phyloP scores from a whole-genome alignment of 768 basidiomycete genomes.

The Trametes villosa region DNA sequence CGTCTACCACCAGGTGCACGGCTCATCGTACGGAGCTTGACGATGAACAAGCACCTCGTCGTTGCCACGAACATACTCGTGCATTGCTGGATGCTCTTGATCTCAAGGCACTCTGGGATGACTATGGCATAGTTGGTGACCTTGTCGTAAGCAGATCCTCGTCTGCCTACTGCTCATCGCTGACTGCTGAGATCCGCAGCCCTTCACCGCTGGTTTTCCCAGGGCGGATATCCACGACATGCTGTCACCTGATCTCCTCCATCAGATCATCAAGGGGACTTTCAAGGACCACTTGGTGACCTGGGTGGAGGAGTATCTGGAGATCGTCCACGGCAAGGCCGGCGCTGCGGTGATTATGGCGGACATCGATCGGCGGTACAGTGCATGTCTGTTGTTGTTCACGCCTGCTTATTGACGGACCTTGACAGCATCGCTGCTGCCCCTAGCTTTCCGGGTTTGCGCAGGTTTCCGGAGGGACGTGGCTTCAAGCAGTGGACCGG shows the following conservation, averaged over 20 bases:
- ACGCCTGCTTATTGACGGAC: background rate
- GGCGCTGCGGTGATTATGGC: constrained; percentile 9
- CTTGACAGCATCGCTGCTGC: constrained; percentile 7
- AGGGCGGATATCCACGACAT: constrained; percentile 30
- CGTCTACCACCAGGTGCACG: constrained; percentile 17
- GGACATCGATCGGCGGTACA: constrained; percentile 25
- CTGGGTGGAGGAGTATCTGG: constrained; percentile 27
- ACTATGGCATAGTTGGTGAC: constrained; percentile 12
- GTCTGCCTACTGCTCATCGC: background rate
- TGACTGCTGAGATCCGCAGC: constrained; percentile 9
- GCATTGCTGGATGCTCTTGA: background rate
- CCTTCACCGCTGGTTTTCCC: constrained; percentile 28
- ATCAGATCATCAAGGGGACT: constrained; percentile 30
- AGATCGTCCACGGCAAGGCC: constrained; percentile 2
- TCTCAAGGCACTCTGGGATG: constrained; percentile 5
- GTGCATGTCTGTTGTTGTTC: background rate
- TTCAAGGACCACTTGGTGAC: constrained; percentile 32
- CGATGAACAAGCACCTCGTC: background rate
- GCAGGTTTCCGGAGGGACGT: constrained; percentile 28
- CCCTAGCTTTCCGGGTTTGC: constrained; percentile 26
- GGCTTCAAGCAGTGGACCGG: constrained; percentile 36
- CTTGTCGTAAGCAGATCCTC: background rate
- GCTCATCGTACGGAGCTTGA: constrained; percentile 13
- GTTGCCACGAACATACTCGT: background rate
- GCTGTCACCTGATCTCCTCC: constrained; percentile 25